Evolutionary conservation across 208 protist species (phyloP).

Genomic region (Trypanosoma lewisi): DNA sequence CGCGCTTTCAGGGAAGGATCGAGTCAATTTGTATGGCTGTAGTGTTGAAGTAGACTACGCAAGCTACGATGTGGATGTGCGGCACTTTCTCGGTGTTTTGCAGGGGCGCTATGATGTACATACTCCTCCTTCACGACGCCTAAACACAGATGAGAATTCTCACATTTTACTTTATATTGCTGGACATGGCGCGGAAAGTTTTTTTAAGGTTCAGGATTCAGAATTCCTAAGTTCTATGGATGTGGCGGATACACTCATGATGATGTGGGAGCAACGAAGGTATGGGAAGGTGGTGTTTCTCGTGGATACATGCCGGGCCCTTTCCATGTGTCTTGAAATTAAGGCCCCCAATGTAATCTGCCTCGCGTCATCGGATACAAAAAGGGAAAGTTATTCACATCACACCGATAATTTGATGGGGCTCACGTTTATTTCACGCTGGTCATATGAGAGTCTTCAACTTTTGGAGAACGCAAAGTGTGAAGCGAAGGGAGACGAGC

Average conservation of each 20-base stretch:
- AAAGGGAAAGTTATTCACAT: slow-evolving; percentile 71
- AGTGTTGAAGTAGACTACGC: slow-evolving; percentile 97
- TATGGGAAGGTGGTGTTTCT: slow-evolving; percentile 93
- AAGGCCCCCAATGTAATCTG: slow-evolving; percentile 80
- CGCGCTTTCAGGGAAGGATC: slow-evolving; percentile 16
- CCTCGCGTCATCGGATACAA: slow-evolving; percentile 55
- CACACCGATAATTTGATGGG: slow-evolving; percentile 73
- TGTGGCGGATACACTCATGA: slow-evolving; percentile 94
- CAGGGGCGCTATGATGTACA: slow-evolving; percentile 92
- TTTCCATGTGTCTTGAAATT: slow-evolving; percentile 85
- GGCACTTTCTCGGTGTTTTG: slow-evolving; percentile 94
- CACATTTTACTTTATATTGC: slow-evolving; percentile 97
- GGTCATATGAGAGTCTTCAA: slow-evolving; percentile 85
- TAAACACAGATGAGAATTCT: slow-evolving; percentile 92
- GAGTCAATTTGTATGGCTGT: slow-evolving; percentile 84
- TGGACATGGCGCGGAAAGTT: slow-evolving; percentile 96
- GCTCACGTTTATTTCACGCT: slow-evolving; percentile 86
- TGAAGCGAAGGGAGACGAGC: slow-evolving; percentile 19
- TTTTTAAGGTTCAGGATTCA: slow-evolving; percentile 97
- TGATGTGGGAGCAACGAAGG: slow-evolving; percentile 93
- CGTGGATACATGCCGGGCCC: slow-evolving; percentile 96
- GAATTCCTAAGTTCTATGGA: slow-evolving; percentile 89
- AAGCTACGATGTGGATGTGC: slow-evolving; percentile 96
- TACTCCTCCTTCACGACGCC: slow-evolving; percentile 90
- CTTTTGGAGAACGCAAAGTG: slow-evolving; percentile 70